A percentile compares a stretch with the other conserved stretches of the same genome.
These are phyloP conservation scores for Didymella arachidicola DNA, from an alignment of 2,329 filamentous ascomycete genomes.

Conservation along the genomic window DNA sequence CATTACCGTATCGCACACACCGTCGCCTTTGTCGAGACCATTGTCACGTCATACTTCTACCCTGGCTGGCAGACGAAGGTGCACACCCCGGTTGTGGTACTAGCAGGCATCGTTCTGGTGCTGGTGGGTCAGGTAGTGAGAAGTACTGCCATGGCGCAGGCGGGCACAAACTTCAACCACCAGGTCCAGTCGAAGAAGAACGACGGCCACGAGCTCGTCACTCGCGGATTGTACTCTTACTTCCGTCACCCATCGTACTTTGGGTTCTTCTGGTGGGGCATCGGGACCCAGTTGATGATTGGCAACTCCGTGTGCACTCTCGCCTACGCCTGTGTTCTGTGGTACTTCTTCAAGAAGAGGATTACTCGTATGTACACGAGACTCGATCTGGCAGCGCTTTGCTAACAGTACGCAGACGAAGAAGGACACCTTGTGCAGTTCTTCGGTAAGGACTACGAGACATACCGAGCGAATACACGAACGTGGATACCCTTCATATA, in stretches of 20 bases:
- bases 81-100: constrained; percentile 49
- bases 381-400: neutral
- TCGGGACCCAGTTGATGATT: constrained; percentile 91
- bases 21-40: constrained; percentile 75
- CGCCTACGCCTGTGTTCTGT: constrained; percentile 77
- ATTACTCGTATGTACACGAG: constrained; percentile 65
- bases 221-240: constrained; percentile 76
- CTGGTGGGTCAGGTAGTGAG: constrained; percentile 76
- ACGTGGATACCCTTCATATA: constrained; percentile 82
- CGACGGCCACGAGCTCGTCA: constrained; percentile 81
- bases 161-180: constrained; percentile 89
- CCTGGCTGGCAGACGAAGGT: constrained; percentile 58
- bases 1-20: constrained; percentile 85
- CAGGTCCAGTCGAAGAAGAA: constrained; percentile 75
- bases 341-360: constrained; percentile 80
- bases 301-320: constrained; percentile 83
- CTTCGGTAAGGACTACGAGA: constrained; percentile 81
- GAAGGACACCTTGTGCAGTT: constrained; percentile 80
- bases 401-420: constrained; percentile 63
- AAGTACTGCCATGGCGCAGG: constrained; percentile 86
- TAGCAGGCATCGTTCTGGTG: constrained; percentile 70
- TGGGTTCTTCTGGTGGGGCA: constrained; percentile 97
- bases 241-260: constrained; percentile 93
- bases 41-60: constrained; percentile 66
- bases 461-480: constrained; percentile 74